Evolutionary conservation across 768 basidiomycete genomes (phyloP).

Genomic region (Suillus sp.): DNA sequence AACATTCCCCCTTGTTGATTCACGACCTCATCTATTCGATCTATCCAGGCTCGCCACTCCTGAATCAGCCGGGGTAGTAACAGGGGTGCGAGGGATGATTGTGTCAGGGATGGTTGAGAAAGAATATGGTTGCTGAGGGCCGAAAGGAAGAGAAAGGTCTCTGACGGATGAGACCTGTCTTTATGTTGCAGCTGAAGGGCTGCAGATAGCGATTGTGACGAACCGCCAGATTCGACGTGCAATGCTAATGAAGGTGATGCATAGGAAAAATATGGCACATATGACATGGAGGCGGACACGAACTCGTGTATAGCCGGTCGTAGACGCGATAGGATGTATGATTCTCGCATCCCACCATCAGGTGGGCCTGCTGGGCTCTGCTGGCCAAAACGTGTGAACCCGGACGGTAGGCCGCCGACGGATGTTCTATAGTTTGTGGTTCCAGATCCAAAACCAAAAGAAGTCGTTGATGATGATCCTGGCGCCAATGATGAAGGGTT

Average conservation of each 20-base stretch:
- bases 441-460: conserved; percentile 38
- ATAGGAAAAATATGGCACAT: conserved; percentile 84
- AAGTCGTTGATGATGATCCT: conserved; percentile 28
- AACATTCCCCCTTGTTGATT: conserved; percentile 82
- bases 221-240: conserved; percentile 23
- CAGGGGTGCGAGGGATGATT: conserved; percentile 55
- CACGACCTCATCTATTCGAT: conserved; percentile 65
- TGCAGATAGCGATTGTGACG: conserved; percentile 44
- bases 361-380: conserved; percentile 24
- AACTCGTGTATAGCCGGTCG: conserved; percentile 78
- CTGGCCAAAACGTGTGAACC: conserved; percentile 29
- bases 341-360: conserved; percentile 73
- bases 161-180: conserved; percentile 69
- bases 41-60: conserved; percentile 82
- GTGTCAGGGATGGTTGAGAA: conserved; percentile 67
- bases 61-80: conserved; percentile 64
- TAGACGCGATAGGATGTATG: conserved; percentile 75
- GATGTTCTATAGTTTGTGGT: conserved; percentile 16
- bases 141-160: conserved; percentile 72
- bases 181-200: conserved; percentile 54
- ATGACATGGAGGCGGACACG: conserved; percentile 74
- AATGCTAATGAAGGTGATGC: conserved; percentile 15
- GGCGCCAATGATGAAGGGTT: conserved; percentile 40
- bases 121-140: conserved; percentile 68
- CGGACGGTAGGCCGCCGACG: conserved; percentile 36